A percentile compares a stretch with the other conserved stretches of the same genome.
These are phyloP conservation scores for Termitomyces sp. DNA, from an alignment of 768 basidiomycete species.

Conservation along the genomic window DNA sequence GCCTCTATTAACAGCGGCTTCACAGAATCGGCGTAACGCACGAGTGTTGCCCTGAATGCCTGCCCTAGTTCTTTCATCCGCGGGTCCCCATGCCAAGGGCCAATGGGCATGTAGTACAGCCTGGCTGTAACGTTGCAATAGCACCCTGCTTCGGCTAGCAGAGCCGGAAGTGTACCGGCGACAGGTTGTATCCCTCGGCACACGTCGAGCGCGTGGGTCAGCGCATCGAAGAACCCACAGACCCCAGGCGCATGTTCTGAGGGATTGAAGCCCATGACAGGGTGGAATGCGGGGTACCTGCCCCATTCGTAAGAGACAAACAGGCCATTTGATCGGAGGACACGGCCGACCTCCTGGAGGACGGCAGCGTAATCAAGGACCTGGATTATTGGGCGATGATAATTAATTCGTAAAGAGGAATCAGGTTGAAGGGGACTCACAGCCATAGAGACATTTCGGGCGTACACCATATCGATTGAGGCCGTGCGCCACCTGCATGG, in stretches of 20 bases:
- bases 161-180: conserved; percentile 28
- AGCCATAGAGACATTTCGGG: conserved; percentile 52
- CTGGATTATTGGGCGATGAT: conserved; percentile 26
- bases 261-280: conserved; percentile 19
- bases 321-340: conserved; percentile 67
- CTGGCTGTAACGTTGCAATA: conserved; percentile 35
- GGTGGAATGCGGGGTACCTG: conserved; percentile 34
- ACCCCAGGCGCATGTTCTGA: conserved; percentile 34
- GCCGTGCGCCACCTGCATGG: conserved; percentile 43
- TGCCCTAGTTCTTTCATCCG: conserved; percentile 33
- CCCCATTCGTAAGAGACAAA: conserved; percentile 64
- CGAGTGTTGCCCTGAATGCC: conserved; percentile 31
- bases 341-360: conserved; percentile 52
- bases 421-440: conserved; percentile 31
- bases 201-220: conserved; percentile 28
- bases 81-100: conserved; percentile 41
- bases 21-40: conserved; percentile 42
- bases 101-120: conserved; percentile 40
- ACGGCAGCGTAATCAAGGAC: conserved; percentile 47
- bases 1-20: conserved; percentile 40
- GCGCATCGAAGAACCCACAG: conserved; percentile 29
- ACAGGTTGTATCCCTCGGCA: conserved; percentile 32
- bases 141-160: conserved; percentile 27
- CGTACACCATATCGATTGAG: conserved; percentile 66
- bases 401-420: not conserved